phyloP scores from a whole-genome alignment of 2,329 filamentous ascomycete genomes.

The Magnaporthiopsis incrustans region DNA sequence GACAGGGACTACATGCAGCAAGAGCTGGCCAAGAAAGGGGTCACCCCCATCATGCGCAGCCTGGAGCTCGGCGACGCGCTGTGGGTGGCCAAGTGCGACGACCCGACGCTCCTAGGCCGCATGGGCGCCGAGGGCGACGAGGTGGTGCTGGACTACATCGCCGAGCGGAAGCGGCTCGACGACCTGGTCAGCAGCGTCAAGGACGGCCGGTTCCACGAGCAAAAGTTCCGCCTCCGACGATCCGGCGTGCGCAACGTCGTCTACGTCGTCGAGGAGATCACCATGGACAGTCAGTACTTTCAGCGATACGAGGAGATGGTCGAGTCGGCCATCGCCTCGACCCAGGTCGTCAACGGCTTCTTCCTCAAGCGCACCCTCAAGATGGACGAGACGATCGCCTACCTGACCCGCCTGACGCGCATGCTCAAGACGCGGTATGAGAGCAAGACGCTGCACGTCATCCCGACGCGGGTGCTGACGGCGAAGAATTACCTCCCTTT shows the following conservation, averaged over 20 bases:
- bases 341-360: slow-evolving; percentile 70
- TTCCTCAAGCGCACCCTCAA: slow-evolving; percentile 70
- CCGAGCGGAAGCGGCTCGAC: slow-evolving; percentile 73
- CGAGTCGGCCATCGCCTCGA: slow-evolving; percentile 65
- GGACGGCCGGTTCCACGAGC: slow-evolving; percentile 74
- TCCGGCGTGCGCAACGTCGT: slow-evolving; percentile 69
- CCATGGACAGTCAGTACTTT: slow-evolving; percentile 45
- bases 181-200: slow-evolving; percentile 75
- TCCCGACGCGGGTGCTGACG: slow-evolving; percentile 54
- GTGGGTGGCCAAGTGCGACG: slow-evolving; percentile 69
- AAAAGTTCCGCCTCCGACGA: slow-evolving; percentile 69
- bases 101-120: slow-evolving; percentile 45
- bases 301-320: slow-evolving; percentile 58
- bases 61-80: slow-evolving; percentile 68
- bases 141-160: slow-evolving; percentile 70
- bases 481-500: slow-evolving; percentile 58
- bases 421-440: slow-evolving; percentile 61
- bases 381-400: slow-evolving; percentile 71
- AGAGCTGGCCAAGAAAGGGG: slow-evolving; percentile 58
- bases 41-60: slow-evolving; percentile 57
- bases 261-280: slow-evolving; percentile 70
- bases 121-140: slow-evolving; percentile 58
- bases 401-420: slow-evolving; percentile 64
- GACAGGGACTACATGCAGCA: slow-evolving; percentile 72
- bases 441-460: slow-evolving; percentile 46